phyloP scores from a whole-genome alignment of 148 eudicot species.

The Arbutus unedo region DNA sequence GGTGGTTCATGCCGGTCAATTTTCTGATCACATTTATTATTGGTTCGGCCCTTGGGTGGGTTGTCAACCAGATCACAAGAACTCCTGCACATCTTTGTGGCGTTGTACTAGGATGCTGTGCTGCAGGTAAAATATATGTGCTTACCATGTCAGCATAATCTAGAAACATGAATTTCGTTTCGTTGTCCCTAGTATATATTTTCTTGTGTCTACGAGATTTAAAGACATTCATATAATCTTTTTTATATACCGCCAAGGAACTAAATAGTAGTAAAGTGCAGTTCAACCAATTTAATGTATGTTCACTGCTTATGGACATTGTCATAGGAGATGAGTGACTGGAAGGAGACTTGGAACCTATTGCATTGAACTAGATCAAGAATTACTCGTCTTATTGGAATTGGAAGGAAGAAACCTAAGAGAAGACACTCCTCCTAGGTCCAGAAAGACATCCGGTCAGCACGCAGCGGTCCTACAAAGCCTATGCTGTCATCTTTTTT shows the following conservation, averaged over 20 bases:
- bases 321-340: neutral
- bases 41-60: slow-evolving; percentile 69
- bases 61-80: slow-evolving; percentile 42
- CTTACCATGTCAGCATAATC: neutral
- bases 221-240: no score
- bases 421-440: no score
- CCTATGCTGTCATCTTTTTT: no score
- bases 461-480: no score
- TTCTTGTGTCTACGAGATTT: no score
- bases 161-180: neutral
- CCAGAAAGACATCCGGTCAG: no score
- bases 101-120: slow-evolving; percentile 54
- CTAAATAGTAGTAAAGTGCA: no score
- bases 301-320: neutral
- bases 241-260: no score
- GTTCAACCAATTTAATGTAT: no score
- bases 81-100: slow-evolving; percentile 52
- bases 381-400: neutral
- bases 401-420: neutral
- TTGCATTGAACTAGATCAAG: neutral
- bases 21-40: slow-evolving; percentile 50
- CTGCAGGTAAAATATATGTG: slow-evolving; percentile 46
- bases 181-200: neutral
- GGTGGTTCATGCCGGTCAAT: slow-evolving; percentile 83
- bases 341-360: neutral